Percentiles rank a stretch among this genome's conserved stretches.
Conservation (phyloP, 2,329 filamentous ascomycete genomes). For the Hypoxylon sp. region DNA sequence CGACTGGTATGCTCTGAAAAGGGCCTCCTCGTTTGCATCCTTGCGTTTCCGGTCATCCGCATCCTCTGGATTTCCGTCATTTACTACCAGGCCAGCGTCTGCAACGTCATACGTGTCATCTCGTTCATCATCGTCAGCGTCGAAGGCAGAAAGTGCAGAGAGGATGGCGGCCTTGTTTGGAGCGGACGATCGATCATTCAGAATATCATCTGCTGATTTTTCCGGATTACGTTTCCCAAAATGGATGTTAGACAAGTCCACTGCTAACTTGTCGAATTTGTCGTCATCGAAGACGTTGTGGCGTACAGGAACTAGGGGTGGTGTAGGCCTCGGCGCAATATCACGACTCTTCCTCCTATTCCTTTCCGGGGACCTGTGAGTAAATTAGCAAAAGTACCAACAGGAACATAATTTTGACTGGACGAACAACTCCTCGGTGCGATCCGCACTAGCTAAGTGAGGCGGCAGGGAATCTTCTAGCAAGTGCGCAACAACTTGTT, state of each 20-base stretch:
- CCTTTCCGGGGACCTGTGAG: conserved; percentile 50
- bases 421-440: conserved; percentile 72
- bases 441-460: conserved; percentile 75
- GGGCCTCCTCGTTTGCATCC: conserved; percentile 74
- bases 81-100: conserved; percentile 91
- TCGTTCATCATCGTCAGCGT: conserved; percentile 94
- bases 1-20: conserved; percentile 80
- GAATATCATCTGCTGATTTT: conserved; percentile 78
- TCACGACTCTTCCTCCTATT: conserved; percentile 56
- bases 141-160: conserved; percentile 88
- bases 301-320: conserved; percentile 68
- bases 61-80: conserved; percentile 73
- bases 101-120: conserved; percentile 96
- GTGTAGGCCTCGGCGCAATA: conserved; percentile 73
- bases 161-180: conserved; percentile 88
- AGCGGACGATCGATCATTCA: conserved; percentile 74
- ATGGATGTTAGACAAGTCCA: conserved; percentile 78
- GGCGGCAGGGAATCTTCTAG: conserved; percentile 82
- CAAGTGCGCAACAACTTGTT: conserved; percentile 84
- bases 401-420: neutral
- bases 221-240: conserved; percentile 79
- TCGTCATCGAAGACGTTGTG: conserved; percentile 86
- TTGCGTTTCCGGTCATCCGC: conserved; percentile 60
- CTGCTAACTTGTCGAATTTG: conserved; percentile 79
- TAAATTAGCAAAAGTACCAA: conserved; percentile 22